These are phyloP conservation scores for Eimeria zaria DNA, from an alignment of 169 alveolate species.

Conservation along the genomic window DNA sequence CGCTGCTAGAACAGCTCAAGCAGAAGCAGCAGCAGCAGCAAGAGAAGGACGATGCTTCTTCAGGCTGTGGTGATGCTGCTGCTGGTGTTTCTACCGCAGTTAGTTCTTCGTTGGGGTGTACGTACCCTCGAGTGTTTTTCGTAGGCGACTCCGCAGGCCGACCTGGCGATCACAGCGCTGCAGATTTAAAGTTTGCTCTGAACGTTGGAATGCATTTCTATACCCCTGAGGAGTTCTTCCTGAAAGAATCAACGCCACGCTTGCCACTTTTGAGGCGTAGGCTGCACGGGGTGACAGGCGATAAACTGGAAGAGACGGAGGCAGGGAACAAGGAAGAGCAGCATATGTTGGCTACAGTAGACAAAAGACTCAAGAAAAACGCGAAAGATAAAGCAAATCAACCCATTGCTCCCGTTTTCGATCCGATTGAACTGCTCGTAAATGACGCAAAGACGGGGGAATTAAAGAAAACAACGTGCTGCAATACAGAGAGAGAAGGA, in stretches of 20 bases:
- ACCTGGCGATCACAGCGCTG: constrained; percentile 80
- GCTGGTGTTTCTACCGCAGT: background rate
- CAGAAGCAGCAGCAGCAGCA: constrained; percentile 40
- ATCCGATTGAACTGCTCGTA: constrained; percentile 40
- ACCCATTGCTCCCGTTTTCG: background rate
- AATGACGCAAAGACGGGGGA: background rate
- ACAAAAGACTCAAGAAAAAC: background rate
- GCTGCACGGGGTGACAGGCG: background rate
- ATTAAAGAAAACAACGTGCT: background rate
- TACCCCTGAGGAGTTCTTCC: constrained; percentile 83
- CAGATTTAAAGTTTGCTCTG: constrained; percentile 78
- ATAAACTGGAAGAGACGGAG: background rate
- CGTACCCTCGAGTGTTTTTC: constrained; percentile 64
- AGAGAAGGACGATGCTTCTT: background rate
- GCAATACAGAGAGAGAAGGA: background rate
- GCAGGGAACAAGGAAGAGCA: background rate
- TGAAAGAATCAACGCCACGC: constrained; percentile 3
- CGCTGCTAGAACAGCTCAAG: constrained; percentile 23
- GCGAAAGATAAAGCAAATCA: background rate
- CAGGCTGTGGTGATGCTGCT: background rate
- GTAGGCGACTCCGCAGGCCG: constrained; percentile 86
- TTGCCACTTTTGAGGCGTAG: constrained; percentile 60
- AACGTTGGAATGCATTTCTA: constrained; percentile 80
- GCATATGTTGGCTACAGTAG: background rate
- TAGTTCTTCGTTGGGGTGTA: background rate